Base-by-base conservation (phyloP, 2,329 filamentous ascomycete species). In the Neonectria hederae region DNA sequence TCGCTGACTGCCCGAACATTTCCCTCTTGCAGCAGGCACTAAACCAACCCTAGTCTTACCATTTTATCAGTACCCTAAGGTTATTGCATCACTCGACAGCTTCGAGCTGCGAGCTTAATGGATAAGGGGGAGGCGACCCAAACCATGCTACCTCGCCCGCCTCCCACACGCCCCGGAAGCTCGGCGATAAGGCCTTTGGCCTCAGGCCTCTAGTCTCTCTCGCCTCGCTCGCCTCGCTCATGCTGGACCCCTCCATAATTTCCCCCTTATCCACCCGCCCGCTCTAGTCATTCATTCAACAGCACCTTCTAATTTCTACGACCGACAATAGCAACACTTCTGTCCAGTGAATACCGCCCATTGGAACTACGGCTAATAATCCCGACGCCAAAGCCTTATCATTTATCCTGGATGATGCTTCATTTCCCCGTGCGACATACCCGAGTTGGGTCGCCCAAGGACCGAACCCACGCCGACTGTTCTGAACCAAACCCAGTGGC, bases 131-230 rank as follows among this genome's bases (percentile, higher is more conserved):
- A 40, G 17, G 24, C 42, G 43, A 40, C 28, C 24, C 30, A 32
- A 57, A 54, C 54, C 14, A 38, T 38, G 35, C 17, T 38, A 7
- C 14, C 6, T 38, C 35, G 35, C n/a, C 35, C 35, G 35, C 14
- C 30, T 42, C 40, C 38, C 35, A 66, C 51, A 60, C 49, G 42
- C 49, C 65, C 54, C 30, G 43, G 51, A 26, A 45, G 40, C 21
- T 61, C 48, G 40, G 63, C 59, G 70, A 72, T 71, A 72, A 72
- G 54, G 70, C 49, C 54, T 51, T 46, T 42, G 26, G 28, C 43
- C 38, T 28, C 17, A 54, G 48, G 48, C 46, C 19, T 51, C 28
- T 13, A 32, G 49, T 55, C 40, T 32, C 52, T 51, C 32, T 56
- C 24, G 28, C 28, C 28, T 49, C 42, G n/a, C 24, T 26, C 24